Percentiles rank a stretch among this genome's conserved stretches.
These are phyloP conservation scores for Erodium moschatum DNA, from an alignment of 441 rosid genomes.

Conservation along the genomic window DNA sequence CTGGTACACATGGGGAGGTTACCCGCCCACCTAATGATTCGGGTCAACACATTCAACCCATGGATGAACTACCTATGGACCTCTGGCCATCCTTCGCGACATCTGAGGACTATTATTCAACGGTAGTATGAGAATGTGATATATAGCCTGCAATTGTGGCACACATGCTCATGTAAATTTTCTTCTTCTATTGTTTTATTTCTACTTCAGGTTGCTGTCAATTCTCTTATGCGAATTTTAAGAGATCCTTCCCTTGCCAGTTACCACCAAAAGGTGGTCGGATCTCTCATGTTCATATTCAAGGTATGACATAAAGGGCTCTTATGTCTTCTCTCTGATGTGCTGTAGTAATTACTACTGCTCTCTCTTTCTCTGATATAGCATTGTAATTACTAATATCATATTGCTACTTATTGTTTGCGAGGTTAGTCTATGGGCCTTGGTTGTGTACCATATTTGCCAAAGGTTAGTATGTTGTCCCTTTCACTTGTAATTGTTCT, in stretches of 20 bases:
- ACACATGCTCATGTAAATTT: conserved; percentile 11
- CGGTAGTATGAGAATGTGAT: conserved; percentile 40
- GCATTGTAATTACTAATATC: conserved; percentile 5
- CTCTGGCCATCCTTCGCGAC: conserved; percentile 90
- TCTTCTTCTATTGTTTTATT: conserved; percentile 14
- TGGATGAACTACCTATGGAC: conserved; percentile 87
- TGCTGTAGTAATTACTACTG: conserved; percentile 11
- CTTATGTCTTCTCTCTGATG: neutral
- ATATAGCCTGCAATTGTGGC: neutral
- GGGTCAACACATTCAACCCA: conserved; percentile 76
- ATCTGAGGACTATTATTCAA: conserved; percentile 91
- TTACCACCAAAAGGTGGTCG: conserved; percentile 97
- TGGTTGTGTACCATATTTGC: conserved; percentile 93
- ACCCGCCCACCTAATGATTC: conserved; percentile 81
- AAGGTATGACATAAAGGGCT: conserved; percentile 43
- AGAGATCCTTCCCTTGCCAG: conserved; percentile 95
- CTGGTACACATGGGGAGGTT: conserved; percentile 88
- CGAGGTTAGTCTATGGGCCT: conserved; percentile 97
- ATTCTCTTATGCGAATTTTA: conserved; percentile 94
- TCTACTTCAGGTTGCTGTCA: conserved; percentile 74
- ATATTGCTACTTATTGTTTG: conserved; percentile 26
- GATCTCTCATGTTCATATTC: conserved; percentile 93
- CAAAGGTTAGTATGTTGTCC: conserved; percentile 59
- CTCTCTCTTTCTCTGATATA: conserved; percentile 6
- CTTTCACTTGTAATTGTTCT: neutral